Base-by-base conservation (phyloP, 306 rosid genomes). In the Fagus crenata region DNA sequence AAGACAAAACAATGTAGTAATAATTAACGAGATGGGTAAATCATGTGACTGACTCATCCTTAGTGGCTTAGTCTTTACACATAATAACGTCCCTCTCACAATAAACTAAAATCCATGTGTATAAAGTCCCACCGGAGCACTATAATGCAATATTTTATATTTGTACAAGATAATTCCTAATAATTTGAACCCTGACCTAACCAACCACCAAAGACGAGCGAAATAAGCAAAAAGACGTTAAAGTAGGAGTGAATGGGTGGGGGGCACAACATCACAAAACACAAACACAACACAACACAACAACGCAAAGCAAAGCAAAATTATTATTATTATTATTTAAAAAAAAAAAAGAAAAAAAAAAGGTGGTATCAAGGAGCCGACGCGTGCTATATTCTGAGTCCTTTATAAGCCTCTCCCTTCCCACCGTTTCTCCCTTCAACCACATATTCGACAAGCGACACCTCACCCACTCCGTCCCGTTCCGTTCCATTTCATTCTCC, bases 381-480 rank as follows among this genome's bases (percentile, higher is more conserved):
- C n/a, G 84, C 84, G 69, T 86, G 81, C 73, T 40, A 60, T 53
- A 68, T 55, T 58, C 64, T 81, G 87, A 89, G 87, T 78, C 81
- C 86, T 86, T 86, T 85, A 90, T 89, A 88, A 89, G 67, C 60
- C 70, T 69, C 73, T 2, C 51, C 51, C 51, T 55, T 67, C 73
- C 69, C 88, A 71, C 73, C 86, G 33, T 78, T 58, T 49, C 78
- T 78, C 79, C 72, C 82, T 85, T 75, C 82, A 77, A 59, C 77
- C 51, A 54, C 81, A 7, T 46, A 28, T 43, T 2, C 39, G 63
- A 41, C 70, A 72, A n/a, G 81, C 36, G 80, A 75, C 87, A 22
- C 87, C 74, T 72, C 80, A 85, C 81, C 86, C 73, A 77, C 86
- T 87, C 80, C 86, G 85, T 86, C 75, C 89, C 91, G 87, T 87